Percentiles rank a stretch among this genome's conserved stretches.
Conservation (phyloP, 1,139 yeast species). For the Hanseniaspora uvarum region DNA sequence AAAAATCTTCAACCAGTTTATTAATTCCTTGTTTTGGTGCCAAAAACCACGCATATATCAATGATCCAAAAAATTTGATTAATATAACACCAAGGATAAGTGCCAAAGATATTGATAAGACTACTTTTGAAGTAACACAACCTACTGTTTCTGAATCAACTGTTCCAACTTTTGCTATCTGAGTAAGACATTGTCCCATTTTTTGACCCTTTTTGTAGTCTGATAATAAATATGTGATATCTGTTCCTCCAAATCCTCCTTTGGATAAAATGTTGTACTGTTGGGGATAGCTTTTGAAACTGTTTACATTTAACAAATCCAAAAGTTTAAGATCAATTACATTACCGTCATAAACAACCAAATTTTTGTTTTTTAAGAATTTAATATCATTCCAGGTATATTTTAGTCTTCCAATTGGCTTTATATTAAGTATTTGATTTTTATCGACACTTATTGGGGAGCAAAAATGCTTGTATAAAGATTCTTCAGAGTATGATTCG, state of each 20-base stretch:
- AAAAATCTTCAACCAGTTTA: slow-evolving; percentile 43
- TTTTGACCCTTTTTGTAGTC: slow-evolving; percentile 57
- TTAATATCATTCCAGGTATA: slow-evolving; percentile 80
- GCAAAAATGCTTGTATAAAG: slow-evolving; percentile 26
- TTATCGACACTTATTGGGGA: slow-evolving; percentile 49
- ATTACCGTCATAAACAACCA: slow-evolving; percentile 78
- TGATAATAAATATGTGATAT: slow-evolving; percentile 67
- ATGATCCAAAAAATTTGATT: slow-evolving; percentile 70
- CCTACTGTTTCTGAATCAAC: slow-evolving; percentile 87
- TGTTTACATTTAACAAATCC: slow-evolving; percentile 53
- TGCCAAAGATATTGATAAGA: slow-evolving; percentile 65
- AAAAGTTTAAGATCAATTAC: slow-evolving; percentile 73
- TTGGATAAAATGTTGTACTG: slow-evolving; percentile 54
- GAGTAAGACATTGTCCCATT: slow-evolving; percentile 68
- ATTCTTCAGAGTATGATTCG: slow-evolving; percentile 57
- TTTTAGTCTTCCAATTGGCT: slow-evolving; percentile 63
- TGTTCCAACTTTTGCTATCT: slow-evolving; percentile 77
- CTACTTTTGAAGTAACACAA: slow-evolving; percentile 85
- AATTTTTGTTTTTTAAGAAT: slow-evolving; percentile 55
- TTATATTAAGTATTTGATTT: slow-evolving; percentile 48
- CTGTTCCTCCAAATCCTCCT: slow-evolving; percentile 62
- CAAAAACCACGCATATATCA: slow-evolving; percentile 77
- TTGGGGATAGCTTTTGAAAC: slow-evolving; percentile 62
- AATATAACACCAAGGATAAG: slow-evolving; percentile 74
- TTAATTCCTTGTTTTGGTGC: slow-evolving; percentile 72